These are phyloP conservation scores for Carex parvula DNA, from an alignment of 176 grass and related monocot genomes.

Conservation along the genomic window DNA sequence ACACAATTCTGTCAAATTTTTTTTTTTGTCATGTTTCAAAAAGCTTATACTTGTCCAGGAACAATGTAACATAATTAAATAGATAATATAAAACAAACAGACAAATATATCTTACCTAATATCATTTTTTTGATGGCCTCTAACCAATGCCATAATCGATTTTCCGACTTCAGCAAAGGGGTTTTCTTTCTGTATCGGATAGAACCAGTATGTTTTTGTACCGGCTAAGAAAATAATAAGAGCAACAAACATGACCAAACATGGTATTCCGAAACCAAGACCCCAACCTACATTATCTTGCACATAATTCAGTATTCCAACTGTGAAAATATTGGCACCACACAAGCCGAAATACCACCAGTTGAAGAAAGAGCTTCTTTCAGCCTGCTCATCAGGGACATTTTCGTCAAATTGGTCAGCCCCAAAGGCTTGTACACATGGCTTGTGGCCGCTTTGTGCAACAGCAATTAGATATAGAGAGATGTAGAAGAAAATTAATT, in stretches of 20 bases:
- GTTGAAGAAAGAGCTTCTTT: conserved; percentile 68
- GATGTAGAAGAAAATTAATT: conserved; percentile 48
- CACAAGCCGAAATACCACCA: conserved; percentile 66
- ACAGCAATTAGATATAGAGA: conserved; percentile 67
- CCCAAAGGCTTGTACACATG: conserved; percentile 73
- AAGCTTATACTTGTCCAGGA: background rate
- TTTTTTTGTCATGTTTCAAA: background rate
- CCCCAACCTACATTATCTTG: conserved; percentile 85
- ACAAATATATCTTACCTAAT: conserved; percentile 6
- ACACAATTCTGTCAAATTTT: background rate
- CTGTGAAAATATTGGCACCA: conserved; percentile 29
- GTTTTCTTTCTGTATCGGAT: conserved; percentile 40
- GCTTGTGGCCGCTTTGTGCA: conserved; percentile 71
- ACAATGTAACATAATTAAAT: background rate
- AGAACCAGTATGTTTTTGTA: conserved; percentile 50
- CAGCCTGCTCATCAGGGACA: background rate
- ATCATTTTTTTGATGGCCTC: conserved; percentile 17
- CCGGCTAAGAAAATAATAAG: conserved; percentile 40
- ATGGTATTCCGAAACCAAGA: conserved; percentile 79
- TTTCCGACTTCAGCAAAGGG: conserved; percentile 50
- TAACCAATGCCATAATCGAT: conserved; percentile 38
- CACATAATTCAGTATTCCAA: conserved; percentile 46
- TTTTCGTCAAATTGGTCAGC: conserved; percentile 64
- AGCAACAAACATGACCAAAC: conserved; percentile 37
- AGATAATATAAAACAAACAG: background rate